Base-by-base conservation (phyloP, 1,284 basidiomycete genomes). In the Pascua guehoae region DNA sequence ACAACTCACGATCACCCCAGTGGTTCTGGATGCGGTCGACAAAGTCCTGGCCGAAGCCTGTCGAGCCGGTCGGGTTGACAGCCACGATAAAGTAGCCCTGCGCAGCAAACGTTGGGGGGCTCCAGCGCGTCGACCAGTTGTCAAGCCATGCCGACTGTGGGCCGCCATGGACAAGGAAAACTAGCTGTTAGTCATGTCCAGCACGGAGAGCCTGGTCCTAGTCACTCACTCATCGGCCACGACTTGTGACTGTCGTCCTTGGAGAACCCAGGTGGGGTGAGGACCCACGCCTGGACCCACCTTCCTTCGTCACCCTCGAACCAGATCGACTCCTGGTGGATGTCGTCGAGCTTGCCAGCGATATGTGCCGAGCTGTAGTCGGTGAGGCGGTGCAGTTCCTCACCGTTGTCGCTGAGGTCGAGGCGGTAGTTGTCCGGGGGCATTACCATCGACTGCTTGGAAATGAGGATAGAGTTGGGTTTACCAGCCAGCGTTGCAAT, bases 61-160 rank as follows among this genome's bases (percentile, higher is more conserved):
- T 91, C 42, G 87, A 89, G 8, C 91, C 91, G 1, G 91, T 91
- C 2, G 91, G 90, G 70, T 95, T 95, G 65, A 93, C 87, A 24
- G 86, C 82, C 36, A 94, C 81, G 12, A 85, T 83, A 64, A 93
- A 85, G 73, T 94, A 95, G 0, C 91, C 80, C 49, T 68, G 62
- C 3, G 67, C 61, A 4, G 78, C 77, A 51, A 69, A 79, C 4
- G 77, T 49, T 65, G 91, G 88, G 0, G 86, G 87, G 74, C 94
- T 94, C 91, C 91, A 95, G 48, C 90, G 79, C 41, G 85, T 89
- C 2, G 85, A 87, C 89, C 90, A 91, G 58, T 83, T 79, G 68
- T 91, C 89, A 63, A 84, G 83, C 89, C 89, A 91, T 59, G 85
- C 88, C 40, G 84, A 79, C 76, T 90, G 59, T 16, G 67, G 64